Evolutionary conservation across 352 stramenopile species (phyloP).

Genomic region (Globisporangium iwayamae): DNA sequence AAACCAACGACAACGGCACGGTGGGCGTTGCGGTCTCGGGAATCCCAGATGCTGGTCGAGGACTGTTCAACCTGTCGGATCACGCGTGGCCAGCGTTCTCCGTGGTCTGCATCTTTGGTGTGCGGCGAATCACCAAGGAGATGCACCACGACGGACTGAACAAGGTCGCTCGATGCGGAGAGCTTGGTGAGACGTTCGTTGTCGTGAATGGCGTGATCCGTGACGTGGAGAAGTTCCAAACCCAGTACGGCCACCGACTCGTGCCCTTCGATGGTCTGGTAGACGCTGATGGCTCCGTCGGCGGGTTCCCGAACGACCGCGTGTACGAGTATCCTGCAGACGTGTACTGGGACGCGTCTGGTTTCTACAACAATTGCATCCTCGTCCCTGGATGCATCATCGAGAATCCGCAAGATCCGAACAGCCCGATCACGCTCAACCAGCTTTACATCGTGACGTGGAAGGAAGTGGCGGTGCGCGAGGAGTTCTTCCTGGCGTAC

Average conservation of each 20-base stretch:
- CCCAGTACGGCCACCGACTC: conserved; percentile 82
- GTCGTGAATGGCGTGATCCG: conserved; percentile 83
- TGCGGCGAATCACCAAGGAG: conserved; percentile 82
- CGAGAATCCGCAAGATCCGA: conserved; percentile 75
- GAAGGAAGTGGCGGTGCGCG: conserved; percentile 79
- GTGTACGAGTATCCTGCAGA: conserved; percentile 85
- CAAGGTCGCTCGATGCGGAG: conserved; percentile 80
- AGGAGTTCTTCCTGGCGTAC: conserved; percentile 88
- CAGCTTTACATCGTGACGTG: conserved; percentile 88
- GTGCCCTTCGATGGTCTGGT: conserved; percentile 80
- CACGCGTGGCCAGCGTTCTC: conserved; percentile 85
- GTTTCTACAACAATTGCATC: conserved; percentile 90
- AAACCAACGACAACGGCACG: conserved; percentile 85
- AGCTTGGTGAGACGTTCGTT: conserved; percentile 85
- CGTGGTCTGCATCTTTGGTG: conserved; percentile 86
- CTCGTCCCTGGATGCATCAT: conserved; percentile 83
- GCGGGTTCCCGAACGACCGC: conserved; percentile 83
- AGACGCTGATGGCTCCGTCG: conserved; percentile 78
- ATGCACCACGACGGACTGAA: conserved; percentile 86
- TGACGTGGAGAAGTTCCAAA: conserved; percentile 87
- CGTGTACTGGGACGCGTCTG: conserved; percentile 84
- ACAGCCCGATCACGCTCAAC: conserved; percentile 74
- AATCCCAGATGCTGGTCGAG: conserved; percentile 77
- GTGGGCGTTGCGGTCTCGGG: conserved; percentile 81
- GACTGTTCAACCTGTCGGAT: conserved; percentile 78